Evolutionary conservation across 768 basidiomycete genomes (phyloP).

Genomic region (Mrakia blollopis): DNA sequence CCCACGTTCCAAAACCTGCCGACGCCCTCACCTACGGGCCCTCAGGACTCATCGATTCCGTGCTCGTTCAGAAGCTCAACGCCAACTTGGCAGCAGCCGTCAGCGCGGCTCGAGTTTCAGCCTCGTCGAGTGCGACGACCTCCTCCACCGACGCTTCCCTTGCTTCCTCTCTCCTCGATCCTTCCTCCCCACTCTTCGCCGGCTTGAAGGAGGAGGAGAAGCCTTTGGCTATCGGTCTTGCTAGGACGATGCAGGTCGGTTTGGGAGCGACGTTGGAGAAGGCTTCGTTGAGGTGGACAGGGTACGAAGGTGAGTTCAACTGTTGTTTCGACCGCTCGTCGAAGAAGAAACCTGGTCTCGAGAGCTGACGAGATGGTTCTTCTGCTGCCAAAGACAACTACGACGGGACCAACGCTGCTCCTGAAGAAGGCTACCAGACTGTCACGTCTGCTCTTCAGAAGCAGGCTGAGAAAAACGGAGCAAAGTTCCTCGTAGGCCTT

Average conservation of each 20-base stretch:
- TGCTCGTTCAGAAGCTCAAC: conserved; percentile 16
- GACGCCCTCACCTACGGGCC: conserved; percentile 26
- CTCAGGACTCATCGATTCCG: not conserved
- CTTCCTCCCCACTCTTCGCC: conserved; percentile 16
- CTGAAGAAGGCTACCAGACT: conserved; percentile 26
- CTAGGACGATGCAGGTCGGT: conserved; percentile 31
- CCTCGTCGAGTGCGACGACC: conserved; percentile 6
- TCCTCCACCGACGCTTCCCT: conserved; percentile 17
- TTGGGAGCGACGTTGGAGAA: conserved; percentile 25
- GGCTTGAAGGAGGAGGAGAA: conserved; percentile 8
- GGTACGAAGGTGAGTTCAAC: conserved; percentile 23
- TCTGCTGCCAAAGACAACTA: conserved; percentile 20
- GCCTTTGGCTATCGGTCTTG: conserved; percentile 20
- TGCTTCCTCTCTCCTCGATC: conserved; percentile 7
- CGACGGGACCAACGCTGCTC: conserved; percentile 30
- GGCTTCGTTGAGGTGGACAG: conserved; percentile 23
- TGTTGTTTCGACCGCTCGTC: too few relatives aligned
- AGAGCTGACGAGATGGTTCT: not conserved
- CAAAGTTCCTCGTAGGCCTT: not conserved
- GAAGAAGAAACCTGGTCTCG: not conserved
- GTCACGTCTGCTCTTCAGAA: conserved; percentile 24
- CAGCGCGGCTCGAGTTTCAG: not conserved
- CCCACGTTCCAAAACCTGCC: conserved; percentile 26
- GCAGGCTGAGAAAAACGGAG: conserved; percentile 16
- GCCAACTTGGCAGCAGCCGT: conserved; percentile 23